Evolutionary conservation across 2,329 filamentous ascomycete genomes (phyloP), one percentile per base, ranked within the genome.

Genomic region (Ceratocystis cubensis): DNA sequence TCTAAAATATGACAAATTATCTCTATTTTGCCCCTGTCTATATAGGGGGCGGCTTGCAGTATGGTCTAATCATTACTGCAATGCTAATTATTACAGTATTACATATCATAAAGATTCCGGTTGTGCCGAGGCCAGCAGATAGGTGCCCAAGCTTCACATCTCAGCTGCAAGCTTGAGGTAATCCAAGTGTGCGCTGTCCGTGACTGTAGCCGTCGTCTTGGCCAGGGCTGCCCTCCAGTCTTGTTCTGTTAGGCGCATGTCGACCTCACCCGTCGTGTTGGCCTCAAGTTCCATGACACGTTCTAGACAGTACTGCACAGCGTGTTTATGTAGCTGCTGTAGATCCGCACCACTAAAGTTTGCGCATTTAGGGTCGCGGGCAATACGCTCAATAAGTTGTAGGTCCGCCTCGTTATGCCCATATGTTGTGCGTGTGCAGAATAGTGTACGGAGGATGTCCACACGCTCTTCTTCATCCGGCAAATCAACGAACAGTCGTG

Each of bases 401-500:
- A 78, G 74, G 65, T 81, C 81, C 3, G 82, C 78, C 7, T 84
- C 67, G 10, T 74, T 70, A 62, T 75, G 74, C n/a, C 71, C 72
- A 30, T 70, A 70, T 25, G 71, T 68, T 37, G 86, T 76, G 2
- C 76, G 77, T 59, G 80, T 82, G 67, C 76, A 76, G 71, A 82
- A 84, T 30, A 85, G 78, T 37, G 92, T 90, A 66, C 81, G 81
- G 25, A 99, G 79, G 69, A 99, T 99, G 66, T 95, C 91, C 0
- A 89, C 88, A 15, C 94, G 83, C 73, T 96, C 91, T 6, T 86
- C 81, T 0, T 87, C 79, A 30, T 85, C 87, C 0, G 94, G 94
- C 0, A 97, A 78, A 72, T 94, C 92, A 48, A 99, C 88, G 71
- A 93, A 96, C 30, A 97, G 81, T n/a, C 88, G 84, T 0, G 88